Conservation (phyloP, 192 early-diverging fungal species). For the Thamnidium elegans region DNA sequence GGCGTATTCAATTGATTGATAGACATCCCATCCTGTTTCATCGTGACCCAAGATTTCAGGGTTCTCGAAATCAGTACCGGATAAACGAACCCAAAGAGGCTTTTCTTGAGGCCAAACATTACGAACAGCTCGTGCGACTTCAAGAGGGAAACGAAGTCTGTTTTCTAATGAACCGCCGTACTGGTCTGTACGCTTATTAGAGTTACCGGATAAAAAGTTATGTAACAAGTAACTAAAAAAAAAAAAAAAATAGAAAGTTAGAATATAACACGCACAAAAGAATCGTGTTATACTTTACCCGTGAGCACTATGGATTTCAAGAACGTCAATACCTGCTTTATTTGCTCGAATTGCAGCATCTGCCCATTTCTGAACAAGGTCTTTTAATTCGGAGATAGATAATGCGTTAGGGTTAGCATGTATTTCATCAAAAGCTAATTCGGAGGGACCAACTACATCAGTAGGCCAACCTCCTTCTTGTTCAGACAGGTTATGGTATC, state of each 20-base stretch:
- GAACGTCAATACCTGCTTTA: slow-evolving; percentile 55
- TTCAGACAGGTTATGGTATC: slow-evolving; percentile 18
- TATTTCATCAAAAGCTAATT: slow-evolving; percentile 44
- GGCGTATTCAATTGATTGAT: slow-evolving; percentile 69
- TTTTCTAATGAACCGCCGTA: slow-evolving; percentile 94
- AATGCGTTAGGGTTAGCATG: slow-evolving; percentile 55
- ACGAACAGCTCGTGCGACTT: slow-evolving; percentile 63
- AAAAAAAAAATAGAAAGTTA: slow-evolving; percentile 72
- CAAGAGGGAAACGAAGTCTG: slow-evolving; percentile 72
- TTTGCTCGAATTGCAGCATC: slow-evolving; percentile 66
- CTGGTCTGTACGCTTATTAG: slow-evolving; percentile 85
- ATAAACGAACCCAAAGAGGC: slow-evolving; percentile 84
- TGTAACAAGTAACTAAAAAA: slow-evolving; percentile 73
- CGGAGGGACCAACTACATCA: slow-evolving; percentile 68
- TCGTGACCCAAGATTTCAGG: slow-evolving; percentile 42
- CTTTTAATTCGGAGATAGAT: slow-evolving; percentile 63
- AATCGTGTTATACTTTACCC: slow-evolving; percentile 40
- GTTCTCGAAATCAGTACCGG: slow-evolving; percentile 68
- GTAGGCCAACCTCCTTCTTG: slow-evolving; percentile 68
- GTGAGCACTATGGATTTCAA: slow-evolving; percentile 68
- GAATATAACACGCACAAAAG: not conserved
- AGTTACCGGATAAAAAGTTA: slow-evolving; percentile 75
- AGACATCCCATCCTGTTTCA: slow-evolving; percentile 63
- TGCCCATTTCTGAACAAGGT: slow-evolving; percentile 59
- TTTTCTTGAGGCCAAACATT: slow-evolving; percentile 73